Evolutionary conservation across 2,329 filamentous ascomycete genomes (phyloP).

Genomic region (Pseudogymnoascus sp.): DNA sequence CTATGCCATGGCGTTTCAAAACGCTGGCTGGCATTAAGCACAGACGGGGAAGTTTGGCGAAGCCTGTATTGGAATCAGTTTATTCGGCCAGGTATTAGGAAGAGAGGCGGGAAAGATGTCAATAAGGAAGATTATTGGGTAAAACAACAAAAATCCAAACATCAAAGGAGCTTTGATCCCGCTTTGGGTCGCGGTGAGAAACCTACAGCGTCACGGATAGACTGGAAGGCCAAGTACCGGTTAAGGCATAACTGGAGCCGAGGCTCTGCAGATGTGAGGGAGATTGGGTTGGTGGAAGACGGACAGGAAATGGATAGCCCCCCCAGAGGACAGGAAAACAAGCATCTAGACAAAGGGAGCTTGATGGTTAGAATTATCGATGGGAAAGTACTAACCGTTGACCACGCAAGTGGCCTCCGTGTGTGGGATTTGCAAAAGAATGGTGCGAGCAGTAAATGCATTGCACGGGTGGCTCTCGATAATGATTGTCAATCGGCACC

Average conservation of each 20-base stretch:
- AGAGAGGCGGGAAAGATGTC: not conserved
- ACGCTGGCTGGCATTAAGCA: conserved; percentile 62
- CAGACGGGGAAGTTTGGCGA: conserved; percentile 87
- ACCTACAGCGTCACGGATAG: conserved; percentile 33
- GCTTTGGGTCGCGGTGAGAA: conserved; percentile 28
- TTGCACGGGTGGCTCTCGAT: conserved; percentile 2
- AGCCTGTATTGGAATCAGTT: conserved; percentile 79
- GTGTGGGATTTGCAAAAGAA: conserved; percentile 67
- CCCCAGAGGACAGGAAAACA: conserved; percentile 29
- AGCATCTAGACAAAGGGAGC: conserved; percentile 38
- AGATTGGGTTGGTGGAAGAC: conserved; percentile 51
- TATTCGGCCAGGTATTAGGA: conserved; percentile 51
- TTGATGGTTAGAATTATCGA: conserved; percentile 69
- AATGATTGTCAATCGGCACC: not conserved
- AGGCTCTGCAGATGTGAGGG: conserved; percentile 70
- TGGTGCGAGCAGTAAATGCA: conserved; percentile 45
- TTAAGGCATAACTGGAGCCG: conserved; percentile 84
- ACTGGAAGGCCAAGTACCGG: conserved; percentile 87
- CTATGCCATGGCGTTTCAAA: conserved; percentile 57
- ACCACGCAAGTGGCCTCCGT: conserved; percentile 58
- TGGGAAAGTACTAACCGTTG: conserved; percentile 69
- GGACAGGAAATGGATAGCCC: conserved; percentile 24
- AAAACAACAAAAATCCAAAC: conserved; percentile 23
- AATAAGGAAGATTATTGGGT: conserved; percentile 9
- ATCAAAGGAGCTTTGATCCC: conserved; percentile 49